Evolutionary conservation across 2,329 filamentous ascomycete genomes (phyloP).

Genomic region (Leptodontidium sp.): DNA sequence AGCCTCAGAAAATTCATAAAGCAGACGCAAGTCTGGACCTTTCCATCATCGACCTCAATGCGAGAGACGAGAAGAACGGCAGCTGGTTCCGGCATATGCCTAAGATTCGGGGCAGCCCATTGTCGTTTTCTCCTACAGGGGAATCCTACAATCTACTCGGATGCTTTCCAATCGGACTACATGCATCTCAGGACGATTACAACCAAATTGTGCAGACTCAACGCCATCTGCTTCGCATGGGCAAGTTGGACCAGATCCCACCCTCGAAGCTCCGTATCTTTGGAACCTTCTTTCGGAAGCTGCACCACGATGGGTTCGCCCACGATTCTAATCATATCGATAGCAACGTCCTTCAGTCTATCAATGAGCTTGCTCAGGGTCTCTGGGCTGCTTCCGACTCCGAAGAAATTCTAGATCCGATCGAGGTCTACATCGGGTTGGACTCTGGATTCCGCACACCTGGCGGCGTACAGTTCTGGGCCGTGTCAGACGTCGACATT

Average conservation of each 20-base stretch:
- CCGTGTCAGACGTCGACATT: slow-evolving; percentile 15
- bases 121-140: slow-evolving; percentile 21
- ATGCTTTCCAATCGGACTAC: slow-evolving; percentile 19
- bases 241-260: slow-evolving; percentile 16
- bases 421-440: slow-evolving; percentile 19
- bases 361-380: slow-evolving; percentile 14
- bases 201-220: slow-evolving; percentile 19
- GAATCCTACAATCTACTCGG: slow-evolving; percentile 18
- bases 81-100: slow-evolving; percentile 21
- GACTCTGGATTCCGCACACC: slow-evolving; percentile 20
- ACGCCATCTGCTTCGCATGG: slow-evolving; percentile 14
- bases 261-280: slow-evolving; percentile 13
- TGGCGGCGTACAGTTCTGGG: slow-evolving; percentile 18
- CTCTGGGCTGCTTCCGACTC: slow-evolving; percentile 18
- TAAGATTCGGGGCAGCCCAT: slow-evolving; percentile 16
- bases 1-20: neutral
- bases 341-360: slow-evolving; percentile 7
- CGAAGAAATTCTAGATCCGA: slow-evolving; percentile 18
- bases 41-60: neutral
- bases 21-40: slow-evolving; percentile 7
- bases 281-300: slow-evolving; percentile 13
- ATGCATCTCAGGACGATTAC: slow-evolving; percentile 14
- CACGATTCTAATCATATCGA: slow-evolving; percentile 12
- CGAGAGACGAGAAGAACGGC: slow-evolving; percentile 5
- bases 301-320: slow-evolving; percentile 11